A percentile compares a stretch with the other conserved stretches of the same genome.
phyloP scores from a whole-genome alignment of 2,329 filamentous ascomycete genomes.

The Diaporthe ilicicola region DNA sequence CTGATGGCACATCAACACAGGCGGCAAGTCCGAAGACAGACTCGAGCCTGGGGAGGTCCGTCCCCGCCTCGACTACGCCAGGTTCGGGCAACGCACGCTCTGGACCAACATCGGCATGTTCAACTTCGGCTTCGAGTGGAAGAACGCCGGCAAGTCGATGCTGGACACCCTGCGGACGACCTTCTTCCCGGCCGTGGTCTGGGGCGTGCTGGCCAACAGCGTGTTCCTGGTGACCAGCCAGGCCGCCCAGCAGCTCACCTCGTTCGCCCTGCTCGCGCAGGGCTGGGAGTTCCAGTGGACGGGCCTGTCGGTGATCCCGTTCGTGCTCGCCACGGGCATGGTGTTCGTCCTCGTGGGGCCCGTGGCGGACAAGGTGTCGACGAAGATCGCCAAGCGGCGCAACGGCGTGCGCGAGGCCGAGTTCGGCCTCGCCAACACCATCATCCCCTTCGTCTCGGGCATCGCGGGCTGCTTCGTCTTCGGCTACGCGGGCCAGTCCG shows the following conservation, averaged over 20 bases:
- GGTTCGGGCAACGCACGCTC: slow-evolving; percentile 39
- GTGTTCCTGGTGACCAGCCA: slow-evolving; percentile 41
- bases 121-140: slow-evolving; percentile 41
- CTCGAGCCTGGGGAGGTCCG: slow-evolving; percentile 39
- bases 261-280: slow-evolving; percentile 39
- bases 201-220: slow-evolving; percentile 43
- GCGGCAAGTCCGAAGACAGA: slow-evolving; percentile 37
- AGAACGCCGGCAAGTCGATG: slow-evolving; percentile 37
- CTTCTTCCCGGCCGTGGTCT: slow-evolving; percentile 45
- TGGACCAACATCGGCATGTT: slow-evolving; percentile 46
- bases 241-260: slow-evolving; percentile 39
- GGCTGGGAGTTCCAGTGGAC: slow-evolving; percentile 43
- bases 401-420: slow-evolving; percentile 43
- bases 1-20: background rate
- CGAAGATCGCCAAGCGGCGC: slow-evolving; percentile 40
- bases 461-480: slow-evolving; percentile 44
- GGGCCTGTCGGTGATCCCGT: slow-evolving; percentile 41
- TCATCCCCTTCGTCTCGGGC: slow-evolving; percentile 41
- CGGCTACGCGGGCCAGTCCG: slow-evolving; percentile 40
- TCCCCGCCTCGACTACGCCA: slow-evolving; percentile 40
- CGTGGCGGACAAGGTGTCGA: slow-evolving; percentile 41
- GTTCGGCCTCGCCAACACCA: slow-evolving; percentile 43
- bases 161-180: slow-evolving; percentile 43
- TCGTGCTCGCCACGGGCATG: slow-evolving; percentile 35
- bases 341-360: slow-evolving; percentile 41